These are phyloP conservation scores for Umbelopsis sp. DNA, from an alignment of 192 early-diverging fungal species.

Conservation along the genomic window DNA sequence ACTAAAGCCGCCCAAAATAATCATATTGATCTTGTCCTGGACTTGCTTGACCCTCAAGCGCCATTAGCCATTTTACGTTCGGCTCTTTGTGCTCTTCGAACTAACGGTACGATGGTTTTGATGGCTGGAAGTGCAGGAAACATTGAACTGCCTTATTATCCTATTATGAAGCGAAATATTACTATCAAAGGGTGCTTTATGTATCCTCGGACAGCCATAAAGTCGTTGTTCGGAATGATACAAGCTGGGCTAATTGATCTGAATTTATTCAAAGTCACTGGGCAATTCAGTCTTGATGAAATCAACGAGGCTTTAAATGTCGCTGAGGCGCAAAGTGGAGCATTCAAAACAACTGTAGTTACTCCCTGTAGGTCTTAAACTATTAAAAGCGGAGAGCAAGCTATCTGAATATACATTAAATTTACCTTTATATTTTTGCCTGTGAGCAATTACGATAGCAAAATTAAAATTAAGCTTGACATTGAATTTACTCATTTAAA, in stretches of 20 bases:
- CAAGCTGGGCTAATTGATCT: slow-evolving; percentile 32
- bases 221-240: slow-evolving; percentile 26
- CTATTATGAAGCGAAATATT: slow-evolving; percentile 29
- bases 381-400: too few species aligned
- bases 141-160: slow-evolving; percentile 30
- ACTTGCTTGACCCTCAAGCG: slow-evolving; percentile 27
- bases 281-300: background rate
- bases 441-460: too few species aligned
- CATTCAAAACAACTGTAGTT: slow-evolving; percentile 7
- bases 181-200: slow-evolving; percentile 39
- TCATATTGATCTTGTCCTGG: slow-evolving; percentile 26
- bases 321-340: background rate
- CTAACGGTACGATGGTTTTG: slow-evolving; percentile 24
- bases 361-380: background rate
- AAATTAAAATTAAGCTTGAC: too few species aligned
- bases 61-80: slow-evolving; percentile 23
- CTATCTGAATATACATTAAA: too few species aligned
- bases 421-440: too few species aligned
- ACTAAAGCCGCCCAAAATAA: slow-evolving; percentile 22
- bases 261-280: background rate
- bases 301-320: slow-evolving; percentile 2
- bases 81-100: slow-evolving; percentile 23
- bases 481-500: too few species aligned
- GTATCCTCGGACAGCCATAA: slow-evolving; percentile 26
- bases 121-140: slow-evolving; percentile 25